These are phyloP conservation scores for Catharanthus roseus DNA, from an alignment of 257 asterid species.

Conservation along the genomic window DNA sequence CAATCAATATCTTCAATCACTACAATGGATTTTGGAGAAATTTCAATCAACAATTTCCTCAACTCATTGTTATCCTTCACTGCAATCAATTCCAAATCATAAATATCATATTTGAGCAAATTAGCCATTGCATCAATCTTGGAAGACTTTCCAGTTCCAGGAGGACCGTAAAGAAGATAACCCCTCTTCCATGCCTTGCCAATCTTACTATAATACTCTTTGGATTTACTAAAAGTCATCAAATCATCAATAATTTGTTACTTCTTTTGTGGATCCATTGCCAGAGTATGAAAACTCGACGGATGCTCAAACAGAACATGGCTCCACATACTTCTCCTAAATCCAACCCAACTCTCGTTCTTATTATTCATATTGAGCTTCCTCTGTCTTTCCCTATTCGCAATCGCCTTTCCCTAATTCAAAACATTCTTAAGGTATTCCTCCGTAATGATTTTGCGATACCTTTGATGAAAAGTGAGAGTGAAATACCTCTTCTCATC, in stretches of 20 bases:
- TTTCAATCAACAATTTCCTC: too few species aligned
- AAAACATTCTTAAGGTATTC: constrained; percentile 18
- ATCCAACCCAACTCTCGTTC: not conserved
- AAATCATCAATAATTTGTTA: too few species aligned
- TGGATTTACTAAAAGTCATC: too few species aligned
- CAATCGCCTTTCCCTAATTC: constrained; percentile 7
- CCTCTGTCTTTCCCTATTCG: not conserved
- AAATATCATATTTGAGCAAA: constrained; percentile 3
- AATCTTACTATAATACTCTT: not conserved
- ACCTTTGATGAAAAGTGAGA: too few species aligned
- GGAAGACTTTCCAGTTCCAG: constrained; percentile 5
- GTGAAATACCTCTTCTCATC: constrained; percentile 34
- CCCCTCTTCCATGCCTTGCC: constrained; percentile 11
- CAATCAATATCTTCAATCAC: too few species aligned
- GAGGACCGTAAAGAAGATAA: constrained; percentile 9
- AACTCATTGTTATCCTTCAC: constrained; percentile 4
- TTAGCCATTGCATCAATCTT: constrained; percentile 9
- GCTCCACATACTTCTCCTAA: constrained; percentile 2
- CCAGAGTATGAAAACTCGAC: not conserved
- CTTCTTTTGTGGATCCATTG: too few species aligned
- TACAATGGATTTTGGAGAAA: too few species aligned
- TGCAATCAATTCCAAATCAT: constrained; percentile 9
- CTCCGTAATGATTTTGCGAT: too few species aligned
- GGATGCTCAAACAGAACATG: constrained; percentile 7
- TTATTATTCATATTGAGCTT: constrained; percentile 3